Evolutionary conservation across 2,329 filamentous ascomycete genomes (phyloP).

Genomic region (Cladosporium cucumerinum): DNA sequence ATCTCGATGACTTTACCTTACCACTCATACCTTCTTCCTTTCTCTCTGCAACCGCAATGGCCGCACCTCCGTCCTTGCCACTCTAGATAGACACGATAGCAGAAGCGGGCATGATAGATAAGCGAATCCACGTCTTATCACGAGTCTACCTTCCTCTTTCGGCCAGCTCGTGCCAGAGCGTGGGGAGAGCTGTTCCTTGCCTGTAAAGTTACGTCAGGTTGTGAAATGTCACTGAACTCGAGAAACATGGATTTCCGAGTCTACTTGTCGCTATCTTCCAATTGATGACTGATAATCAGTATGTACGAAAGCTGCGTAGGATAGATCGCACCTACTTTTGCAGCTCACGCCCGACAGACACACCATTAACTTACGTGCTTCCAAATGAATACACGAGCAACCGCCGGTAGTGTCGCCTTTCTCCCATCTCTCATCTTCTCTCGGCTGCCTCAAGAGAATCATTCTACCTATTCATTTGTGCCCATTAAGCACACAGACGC

Average conservation of each 20-base stretch:
- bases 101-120: slow-evolving; percentile 1
- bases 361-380: not conserved
- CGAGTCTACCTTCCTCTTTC: slow-evolving; percentile 1
- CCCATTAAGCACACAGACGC: slow-evolving; percentile 38
- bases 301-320: slow-evolving; percentile 19
- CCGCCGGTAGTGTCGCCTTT: not conserved
- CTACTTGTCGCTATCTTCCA: slow-evolving; percentile 1
- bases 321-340: slow-evolving; percentile 23
- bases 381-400: not conserved
- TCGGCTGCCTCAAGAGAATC: not conserved
- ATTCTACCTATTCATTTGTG: not conserved
- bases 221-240: not conserved
- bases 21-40: not conserved
- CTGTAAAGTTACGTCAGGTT: not conserved
- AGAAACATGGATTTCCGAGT: not conserved
- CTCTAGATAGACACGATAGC: not conserved
- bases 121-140: not conserved
- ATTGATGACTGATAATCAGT: slow-evolving; percentile 2
- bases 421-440: not conserved
- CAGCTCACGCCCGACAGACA: not conserved
- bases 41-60: not conserved
- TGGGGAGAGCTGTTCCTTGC: not conserved
- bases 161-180: not conserved
- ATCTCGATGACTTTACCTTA: not conserved
- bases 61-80: not conserved